Evolutionary conservation across 306 rosid species (phyloP).

Genomic region (Sechiopsis laciniata): DNA sequence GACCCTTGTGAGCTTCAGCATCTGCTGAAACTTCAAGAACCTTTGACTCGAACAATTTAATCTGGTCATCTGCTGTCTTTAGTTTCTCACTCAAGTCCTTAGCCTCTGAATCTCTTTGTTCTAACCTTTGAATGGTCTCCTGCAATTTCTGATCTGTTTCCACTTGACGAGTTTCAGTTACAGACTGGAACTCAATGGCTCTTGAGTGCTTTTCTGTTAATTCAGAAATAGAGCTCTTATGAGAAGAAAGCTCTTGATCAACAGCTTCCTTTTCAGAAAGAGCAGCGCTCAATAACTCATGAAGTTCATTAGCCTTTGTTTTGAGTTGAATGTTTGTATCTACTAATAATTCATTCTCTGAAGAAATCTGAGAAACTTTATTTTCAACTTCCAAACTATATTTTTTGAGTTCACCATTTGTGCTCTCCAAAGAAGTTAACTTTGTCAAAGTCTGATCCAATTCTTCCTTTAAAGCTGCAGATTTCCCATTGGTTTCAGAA

Average conservation of each 20-base stretch:
- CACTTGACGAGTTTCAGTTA: slow-evolving; percentile 38
- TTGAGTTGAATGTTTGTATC: slow-evolving; percentile 69
- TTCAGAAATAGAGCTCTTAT: slow-evolving; percentile 53
- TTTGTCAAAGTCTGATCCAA: slow-evolving; percentile 49
- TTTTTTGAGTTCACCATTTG: slow-evolving; percentile 58
- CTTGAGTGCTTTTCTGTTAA: slow-evolving; percentile 61
- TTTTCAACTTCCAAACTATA: slow-evolving; percentile 49
- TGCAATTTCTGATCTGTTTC: slow-evolving; percentile 47
- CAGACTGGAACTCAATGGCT: slow-evolving; percentile 50
- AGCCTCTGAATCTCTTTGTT: slow-evolving; percentile 68
- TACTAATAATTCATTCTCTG: slow-evolving; percentile 72
- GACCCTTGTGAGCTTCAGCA: slow-evolving; percentile 40
- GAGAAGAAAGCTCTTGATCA: slow-evolving; percentile 52
- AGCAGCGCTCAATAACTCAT: slow-evolving; percentile 49
- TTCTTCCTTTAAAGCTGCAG: slow-evolving; percentile 43
- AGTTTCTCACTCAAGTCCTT: slow-evolving; percentile 62
- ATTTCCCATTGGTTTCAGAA: slow-evolving; percentile 38
- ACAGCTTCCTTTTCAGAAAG: slow-evolving; percentile 57
- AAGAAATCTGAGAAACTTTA: slow-evolving; percentile 51
- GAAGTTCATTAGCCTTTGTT: slow-evolving; percentile 72
- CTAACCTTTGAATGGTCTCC: slow-evolving; percentile 48
- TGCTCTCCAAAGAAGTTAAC: slow-evolving; percentile 44
- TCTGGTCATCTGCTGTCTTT: slow-evolving; percentile 39
- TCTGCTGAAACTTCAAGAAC: slow-evolving; percentile 39
- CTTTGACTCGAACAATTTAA: slow-evolving; percentile 45